Conservation (phyloP, 1,139 yeast species). For the Hanseniaspora gamundiae region DNA sequence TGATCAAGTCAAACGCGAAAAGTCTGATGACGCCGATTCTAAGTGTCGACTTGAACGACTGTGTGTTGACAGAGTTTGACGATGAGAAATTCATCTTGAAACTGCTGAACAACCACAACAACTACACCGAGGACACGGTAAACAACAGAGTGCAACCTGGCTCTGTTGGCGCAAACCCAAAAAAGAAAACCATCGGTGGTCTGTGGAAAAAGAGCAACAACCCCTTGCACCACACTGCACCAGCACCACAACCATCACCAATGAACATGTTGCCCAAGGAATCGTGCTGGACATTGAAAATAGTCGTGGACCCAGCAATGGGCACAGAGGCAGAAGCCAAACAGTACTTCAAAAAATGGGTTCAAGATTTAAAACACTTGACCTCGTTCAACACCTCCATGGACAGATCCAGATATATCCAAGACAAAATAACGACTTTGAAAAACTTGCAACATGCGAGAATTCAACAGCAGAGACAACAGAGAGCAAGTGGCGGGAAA, state of each 20-base stretch:
- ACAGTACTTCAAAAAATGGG: constrained; percentile 32
- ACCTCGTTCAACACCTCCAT: constrained; percentile 25
- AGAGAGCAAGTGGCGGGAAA: neutral
- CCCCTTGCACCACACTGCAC: neutral
- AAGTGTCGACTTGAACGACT: constrained; percentile 31
- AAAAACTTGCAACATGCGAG: constrained; percentile 6
- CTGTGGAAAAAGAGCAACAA: constrained; percentile 5
- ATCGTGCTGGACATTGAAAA: constrained; percentile 19
- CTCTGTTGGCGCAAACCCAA: neutral
- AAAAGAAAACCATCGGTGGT: constrained; percentile 1
- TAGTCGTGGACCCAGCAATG: constrained; percentile 10
- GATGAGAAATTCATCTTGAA: constrained; percentile 24
- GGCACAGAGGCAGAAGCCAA: constrained; percentile 25
- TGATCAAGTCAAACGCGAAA: constrained; percentile 11
- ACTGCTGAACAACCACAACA: constrained; percentile 13
- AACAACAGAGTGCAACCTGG: neutral
- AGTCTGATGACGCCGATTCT: constrained; percentile 25
- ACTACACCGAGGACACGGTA: constrained; percentile 35
- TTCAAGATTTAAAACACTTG: constrained; percentile 31
- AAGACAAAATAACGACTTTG: constrained; percentile 17
- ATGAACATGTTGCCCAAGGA: constrained; percentile 1
- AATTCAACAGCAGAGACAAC: constrained; percentile 1
- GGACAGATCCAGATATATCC: constrained; percentile 27
- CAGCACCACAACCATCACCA: neutral
- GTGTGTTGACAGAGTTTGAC: constrained; percentile 26